Evolutionary conservation across 1,284 basidiomycete genomes (phyloP), one percentile per base, ranked within the genome.

Genomic region (Pseudozyma sp.): DNA sequence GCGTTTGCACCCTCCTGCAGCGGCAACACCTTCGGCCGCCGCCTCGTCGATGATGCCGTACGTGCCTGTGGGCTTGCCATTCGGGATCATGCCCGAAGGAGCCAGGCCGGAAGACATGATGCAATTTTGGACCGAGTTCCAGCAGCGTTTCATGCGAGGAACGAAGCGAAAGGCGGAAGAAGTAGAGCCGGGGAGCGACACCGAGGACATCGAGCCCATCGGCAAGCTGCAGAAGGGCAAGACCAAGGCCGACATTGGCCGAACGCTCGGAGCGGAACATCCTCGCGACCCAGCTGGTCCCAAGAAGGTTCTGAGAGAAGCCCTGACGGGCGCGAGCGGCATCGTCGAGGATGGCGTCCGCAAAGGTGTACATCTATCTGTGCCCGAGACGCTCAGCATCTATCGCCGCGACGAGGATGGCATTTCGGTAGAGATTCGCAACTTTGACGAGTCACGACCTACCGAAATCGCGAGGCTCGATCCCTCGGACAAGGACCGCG

Each of bases 341-440:
- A 68, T 67, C 34, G 58, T 73, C 35, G 67, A 78, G 56, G 31
- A 70, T 19, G 68, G 71, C n/a, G 47, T 73, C 8, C 58, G 51
- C 51, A 60, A 60, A 33, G 64, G 69, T 29, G 44, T 68, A 3
- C 66, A 64, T 40, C 63, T 78, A 8, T 11, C 35, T 14, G 51
- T 75, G 19, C 79, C 79, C 16, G 62, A 69, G 40, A 60, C 76
- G 24, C 53, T 61, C 16, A 75, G 71, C 59, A 54, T 72, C 39
- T 72, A 68, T 39, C 68, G 74, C 3, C 63, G 69, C 5, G 89
- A 90, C 24, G 78, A 80, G 13, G 79, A 78, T n/a, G 75, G 75
- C 13, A 89, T 92, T 63, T 80, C 90, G 13, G 85, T 97, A 46
- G 93, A 97, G 81, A 92, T 88, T 0, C 88, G 90, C 71, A 97